Evolutionary conservation across 2,329 filamentous ascomycete genomes (phyloP).

Genomic region (Zymoseptoria ardabiliae): DNA sequence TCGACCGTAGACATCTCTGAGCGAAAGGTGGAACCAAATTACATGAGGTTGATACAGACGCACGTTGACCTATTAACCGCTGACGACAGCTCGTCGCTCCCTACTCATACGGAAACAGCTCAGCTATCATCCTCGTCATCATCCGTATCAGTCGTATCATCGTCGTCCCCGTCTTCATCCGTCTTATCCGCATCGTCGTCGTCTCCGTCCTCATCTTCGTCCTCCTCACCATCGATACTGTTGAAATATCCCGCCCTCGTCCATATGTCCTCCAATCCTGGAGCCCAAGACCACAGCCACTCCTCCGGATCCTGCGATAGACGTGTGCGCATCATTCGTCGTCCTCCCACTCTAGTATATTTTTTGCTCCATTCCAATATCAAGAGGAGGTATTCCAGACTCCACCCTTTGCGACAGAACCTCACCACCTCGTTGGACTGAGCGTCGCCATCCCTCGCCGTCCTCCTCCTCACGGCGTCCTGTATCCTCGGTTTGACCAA

Average conservation of each 20-base stretch:
- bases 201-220: no score
- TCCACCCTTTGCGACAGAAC: neutral
- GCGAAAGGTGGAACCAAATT: no score
- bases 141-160: no score
- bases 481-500: neutral
- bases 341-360: neutral
- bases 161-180: no score
- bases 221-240: no score
- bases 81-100: no score
- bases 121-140: no score
- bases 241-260: neutral
- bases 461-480: neutral
- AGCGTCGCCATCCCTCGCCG: neutral
- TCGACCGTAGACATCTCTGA: no score
- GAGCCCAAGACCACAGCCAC: neutral
- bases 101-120: no score
- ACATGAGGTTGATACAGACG: no score
- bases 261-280: neutral
- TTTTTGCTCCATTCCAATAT: neutral
- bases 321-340: neutral
- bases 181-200: no score
- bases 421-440: neutral
- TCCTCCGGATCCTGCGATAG: neutral
- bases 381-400: neutral
- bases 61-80: no score